Evolutionary conservation across 148 eudicot genomes (phyloP).

Genomic region (Agrostemma githago): DNA sequence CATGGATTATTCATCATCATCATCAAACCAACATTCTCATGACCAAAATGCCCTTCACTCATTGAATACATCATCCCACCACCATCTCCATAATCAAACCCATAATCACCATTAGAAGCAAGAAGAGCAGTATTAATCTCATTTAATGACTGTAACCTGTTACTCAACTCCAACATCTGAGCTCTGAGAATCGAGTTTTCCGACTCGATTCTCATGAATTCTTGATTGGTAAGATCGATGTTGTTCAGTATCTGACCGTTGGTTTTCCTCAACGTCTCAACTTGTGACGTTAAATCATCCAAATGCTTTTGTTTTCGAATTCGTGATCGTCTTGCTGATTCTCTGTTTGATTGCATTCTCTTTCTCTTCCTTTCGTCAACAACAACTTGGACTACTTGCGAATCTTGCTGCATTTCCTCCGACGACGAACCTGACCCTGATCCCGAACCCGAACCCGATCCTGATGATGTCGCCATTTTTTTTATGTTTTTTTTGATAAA

Average conservation of each 20-base stretch:
- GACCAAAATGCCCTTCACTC: constrained; percentile 20
- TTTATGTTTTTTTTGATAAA: neutral
- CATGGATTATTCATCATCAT: constrained; percentile 34
- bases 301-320: constrained; percentile 65
- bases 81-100: constrained; percentile 14
- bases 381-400: constrained; percentile 21
- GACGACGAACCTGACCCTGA: constrained; percentile 31
- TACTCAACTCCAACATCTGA: constrained; percentile 57
- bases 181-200: constrained; percentile 60
- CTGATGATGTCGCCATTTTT: constrained; percentile 54
- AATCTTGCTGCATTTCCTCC: constrained; percentile 33
- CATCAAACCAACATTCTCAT: constrained; percentile 24
- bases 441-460: constrained; percentile 33
- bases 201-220: constrained; percentile 39
- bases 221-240: constrained; percentile 36
- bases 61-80: constrained; percentile 8
- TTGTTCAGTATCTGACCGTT: constrained; percentile 31
- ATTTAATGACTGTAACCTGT: constrained; percentile 48
- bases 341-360: constrained; percentile 67
- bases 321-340: constrained; percentile 73
- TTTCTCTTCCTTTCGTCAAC: constrained; percentile 63
- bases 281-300: constrained; percentile 50
- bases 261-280: constrained; percentile 36
- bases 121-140: constrained; percentile 37
- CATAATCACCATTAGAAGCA: neutral